Evolutionary conservation across 805 yeast genomes (phyloP).

Genomic region (Yamadazyma akitaensis): DNA sequence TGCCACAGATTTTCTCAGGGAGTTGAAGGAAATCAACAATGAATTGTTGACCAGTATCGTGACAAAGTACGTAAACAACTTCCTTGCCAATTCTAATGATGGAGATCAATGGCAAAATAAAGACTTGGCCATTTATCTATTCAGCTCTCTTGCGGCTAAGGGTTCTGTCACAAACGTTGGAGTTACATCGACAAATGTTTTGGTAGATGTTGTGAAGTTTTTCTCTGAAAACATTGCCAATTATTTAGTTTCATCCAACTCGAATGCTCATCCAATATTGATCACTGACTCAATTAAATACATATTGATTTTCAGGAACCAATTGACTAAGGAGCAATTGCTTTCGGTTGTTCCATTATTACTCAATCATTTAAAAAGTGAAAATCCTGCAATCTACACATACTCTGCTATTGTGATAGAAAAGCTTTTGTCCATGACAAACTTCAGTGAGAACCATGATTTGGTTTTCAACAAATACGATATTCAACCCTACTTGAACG

Average conservation of each 20-base stretch:
- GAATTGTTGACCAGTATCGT: conserved; percentile 70
- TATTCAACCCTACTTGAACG: conserved; percentile 56
- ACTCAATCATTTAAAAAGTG: conserved; percentile 59
- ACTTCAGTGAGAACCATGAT: conserved; percentile 45
- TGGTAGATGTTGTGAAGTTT: conserved; percentile 83
- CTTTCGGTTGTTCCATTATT: conserved; percentile 75
- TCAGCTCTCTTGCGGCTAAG: conserved; percentile 86
- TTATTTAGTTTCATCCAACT: conserved; percentile 52
- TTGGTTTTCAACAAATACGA: conserved; percentile 73
- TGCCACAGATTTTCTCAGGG: conserved; percentile 88
- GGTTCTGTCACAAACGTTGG: conserved; percentile 86
- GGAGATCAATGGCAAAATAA: conserved; percentile 71
- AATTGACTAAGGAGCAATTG: conserved; percentile 81
- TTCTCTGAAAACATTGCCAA: conserved; percentile 78
- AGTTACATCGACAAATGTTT: conserved; percentile 77
- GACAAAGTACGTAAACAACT: conserved; percentile 65
- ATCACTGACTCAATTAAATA: conserved; percentile 92
- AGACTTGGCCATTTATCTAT: conserved; percentile 82
- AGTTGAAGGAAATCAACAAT: conserved; percentile 76
- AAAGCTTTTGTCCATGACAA: conserved; percentile 75
- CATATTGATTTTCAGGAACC: conserved; percentile 86
- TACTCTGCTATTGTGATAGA: conserved; percentile 93
- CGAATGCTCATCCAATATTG: conserved; percentile 66
- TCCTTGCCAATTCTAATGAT: conserved; percentile 46
- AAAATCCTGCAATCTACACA: conserved; percentile 77